A percentile compares a stretch with the other conserved stretches of the same genome.
Evolutionary conservation across 2,329 filamentous ascomycete species (phyloP).

Genomic region (Xylariaceae sp.): DNA sequence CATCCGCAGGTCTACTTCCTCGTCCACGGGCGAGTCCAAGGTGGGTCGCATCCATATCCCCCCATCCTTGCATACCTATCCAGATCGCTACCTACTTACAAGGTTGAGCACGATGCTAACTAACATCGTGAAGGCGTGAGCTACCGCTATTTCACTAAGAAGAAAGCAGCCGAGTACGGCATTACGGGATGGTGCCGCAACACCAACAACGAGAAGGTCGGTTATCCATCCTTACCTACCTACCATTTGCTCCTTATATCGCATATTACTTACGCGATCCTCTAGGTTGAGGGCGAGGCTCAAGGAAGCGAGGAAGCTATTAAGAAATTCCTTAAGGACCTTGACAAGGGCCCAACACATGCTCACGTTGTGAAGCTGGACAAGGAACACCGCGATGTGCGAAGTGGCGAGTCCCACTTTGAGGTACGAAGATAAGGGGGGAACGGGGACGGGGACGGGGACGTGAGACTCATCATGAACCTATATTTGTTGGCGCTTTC

Average conservation of each 20-base stretch:
- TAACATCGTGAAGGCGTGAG: slow-evolving; percentile 51
- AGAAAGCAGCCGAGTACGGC: slow-evolving; percentile 51
- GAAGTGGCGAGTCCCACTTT: slow-evolving; percentile 71
- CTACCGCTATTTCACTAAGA: slow-evolving; percentile 60
- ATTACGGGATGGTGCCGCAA: slow-evolving; percentile 67
- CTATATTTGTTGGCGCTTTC: not conserved
- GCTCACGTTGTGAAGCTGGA: slow-evolving; percentile 77
- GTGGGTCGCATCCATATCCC: slow-evolving; percentile 43
- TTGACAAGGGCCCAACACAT: slow-evolving; percentile 73
- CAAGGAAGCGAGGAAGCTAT: slow-evolving; percentile 72
- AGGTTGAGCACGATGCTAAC: slow-evolving; percentile 11
- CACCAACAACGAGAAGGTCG: slow-evolving; percentile 57
- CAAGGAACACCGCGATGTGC: slow-evolving; percentile 64
- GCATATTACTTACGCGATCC: slow-evolving; percentile 26
- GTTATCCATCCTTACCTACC: too few relatives aligned
- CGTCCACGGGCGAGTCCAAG: slow-evolving; percentile 72
- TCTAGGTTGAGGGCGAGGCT: slow-evolving; percentile 84
- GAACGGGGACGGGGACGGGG: not conserved
- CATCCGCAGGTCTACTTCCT: slow-evolving; percentile 59
- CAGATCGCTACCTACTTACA: too few relatives aligned
- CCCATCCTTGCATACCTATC: slow-evolving; percentile 35
- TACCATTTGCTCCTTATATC: not conserved
- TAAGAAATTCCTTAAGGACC: slow-evolving; percentile 70
- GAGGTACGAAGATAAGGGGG: slow-evolving; percentile 47
- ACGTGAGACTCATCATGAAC: not conserved